Conservation (phyloP, 352 stramenopile genomes). For the Phytophthora melonis region DNA sequence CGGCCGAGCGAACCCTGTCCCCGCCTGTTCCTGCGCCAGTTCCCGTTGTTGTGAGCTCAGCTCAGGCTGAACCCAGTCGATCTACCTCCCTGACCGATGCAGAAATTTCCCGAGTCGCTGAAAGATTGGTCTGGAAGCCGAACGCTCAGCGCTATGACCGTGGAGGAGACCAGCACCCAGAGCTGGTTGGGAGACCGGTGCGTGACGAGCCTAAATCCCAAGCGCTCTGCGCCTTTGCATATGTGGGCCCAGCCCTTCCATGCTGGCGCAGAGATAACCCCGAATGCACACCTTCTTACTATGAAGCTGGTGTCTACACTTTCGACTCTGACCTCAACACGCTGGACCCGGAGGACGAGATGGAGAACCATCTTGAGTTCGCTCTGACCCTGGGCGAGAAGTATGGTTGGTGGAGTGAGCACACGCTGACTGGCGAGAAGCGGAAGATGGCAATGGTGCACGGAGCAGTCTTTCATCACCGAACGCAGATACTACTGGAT, state of each 20-base stretch:
- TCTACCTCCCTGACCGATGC: neutral
- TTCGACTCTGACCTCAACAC: neutral
- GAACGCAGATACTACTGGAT: slow-evolving; percentile 21
- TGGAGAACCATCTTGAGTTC: neutral
- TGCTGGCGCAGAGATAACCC: no score
- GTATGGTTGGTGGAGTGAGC: neutral
- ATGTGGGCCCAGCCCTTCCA: no score
- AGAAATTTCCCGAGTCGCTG: neutral
- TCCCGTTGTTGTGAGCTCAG: neutral
- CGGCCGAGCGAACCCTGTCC: neutral
- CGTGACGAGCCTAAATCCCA: no score
- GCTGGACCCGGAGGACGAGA: neutral
- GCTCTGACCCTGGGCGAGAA: neutral
- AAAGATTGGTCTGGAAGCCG: neutral
- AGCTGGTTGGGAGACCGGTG: slow-evolving; percentile 14
- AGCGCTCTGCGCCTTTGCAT: no score
- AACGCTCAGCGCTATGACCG: no score
- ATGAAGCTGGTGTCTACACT: no score
- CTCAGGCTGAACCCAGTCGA: neutral
- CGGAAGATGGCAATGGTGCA: neutral
- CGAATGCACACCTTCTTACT: no score
- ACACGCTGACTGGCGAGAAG: neutral
- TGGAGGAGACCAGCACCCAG: neutral
- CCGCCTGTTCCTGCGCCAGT: neutral
- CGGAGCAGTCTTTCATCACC: neutral